These are phyloP conservation scores for Camellia granthamiana DNA, from an alignment of 148 eudicot species.

Conservation along the genomic window DNA sequence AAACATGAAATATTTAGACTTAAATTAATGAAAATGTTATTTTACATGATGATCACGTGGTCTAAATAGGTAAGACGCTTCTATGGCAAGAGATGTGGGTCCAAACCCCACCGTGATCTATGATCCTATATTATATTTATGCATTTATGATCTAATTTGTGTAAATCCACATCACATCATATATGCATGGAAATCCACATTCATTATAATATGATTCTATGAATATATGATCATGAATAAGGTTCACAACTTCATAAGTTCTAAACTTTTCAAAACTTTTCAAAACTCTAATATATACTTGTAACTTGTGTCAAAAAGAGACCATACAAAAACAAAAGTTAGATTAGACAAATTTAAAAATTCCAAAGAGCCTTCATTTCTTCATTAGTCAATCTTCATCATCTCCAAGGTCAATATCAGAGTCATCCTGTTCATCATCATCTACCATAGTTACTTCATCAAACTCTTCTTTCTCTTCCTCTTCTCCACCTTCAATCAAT, in stretches of 20 bases:
- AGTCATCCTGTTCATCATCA: background rate
- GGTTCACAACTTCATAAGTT: too few relatives aligned
- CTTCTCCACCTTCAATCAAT: background rate
- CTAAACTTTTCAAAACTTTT: too few relatives aligned
- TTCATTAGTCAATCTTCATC: background rate
- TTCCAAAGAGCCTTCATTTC: background rate
- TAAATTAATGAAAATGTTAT: too few relatives aligned
- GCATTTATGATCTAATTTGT: too few relatives aligned
- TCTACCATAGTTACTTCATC: background rate
- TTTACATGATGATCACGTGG: background rate
- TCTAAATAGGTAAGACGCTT: background rate
- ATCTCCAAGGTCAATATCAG: background rate
- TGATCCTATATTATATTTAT: background rate
- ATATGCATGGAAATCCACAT: too few relatives aligned
- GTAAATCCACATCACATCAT: too few relatives aligned
- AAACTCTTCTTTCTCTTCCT: too few relatives aligned
- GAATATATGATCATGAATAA: too few relatives aligned
- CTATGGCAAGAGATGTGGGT: background rate
- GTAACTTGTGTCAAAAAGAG: background rate
- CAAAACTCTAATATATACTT: too few relatives aligned
- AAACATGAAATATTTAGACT: too few relatives aligned
- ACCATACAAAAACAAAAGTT: background rate
- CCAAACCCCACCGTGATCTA: background rate
- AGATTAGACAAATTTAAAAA: background rate
- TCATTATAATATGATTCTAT: too few relatives aligned